Evolutionary conservation across 2,329 filamentous ascomycete genomes (phyloP), one percentile per base, ranked within the genome.

Genomic region (Ustulina deusta): DNA sequence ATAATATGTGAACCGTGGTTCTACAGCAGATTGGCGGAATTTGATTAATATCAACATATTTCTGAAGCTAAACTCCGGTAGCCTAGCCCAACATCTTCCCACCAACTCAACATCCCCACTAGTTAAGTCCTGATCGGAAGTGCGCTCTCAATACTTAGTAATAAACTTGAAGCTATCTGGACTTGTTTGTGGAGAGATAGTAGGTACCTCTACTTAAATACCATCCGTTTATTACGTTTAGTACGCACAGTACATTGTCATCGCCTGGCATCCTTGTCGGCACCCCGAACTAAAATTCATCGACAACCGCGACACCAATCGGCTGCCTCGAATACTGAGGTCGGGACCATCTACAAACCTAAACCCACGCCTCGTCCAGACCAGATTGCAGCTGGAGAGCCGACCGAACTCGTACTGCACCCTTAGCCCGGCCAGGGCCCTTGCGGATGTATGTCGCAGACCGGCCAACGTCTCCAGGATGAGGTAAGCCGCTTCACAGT

Each of bases 391-490:
- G 32, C 25, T n/a, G 27, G 29, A 32, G 27, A 52, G 15, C 7
- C 58, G 48, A 25, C 22, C 1, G 5, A 36, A 29, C 46, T 32
- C n/a, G n/a, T 52, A 27, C 55, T 36, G 40, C 42, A 46, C 40
- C 63, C 71, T 68, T 60, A 63, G 71, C 69, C 72, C 73, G 72
- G 74, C 70, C 68, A 73, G 74, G 76, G 73, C 75, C 59, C 71
- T 59, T 66, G 67, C 76, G 80, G 75, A 79, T 84, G 82, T 75
- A 83, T 83, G 82, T 82, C 82, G 74, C 74, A 74, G 73, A 78
- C 78, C 69, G 74, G 69, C 61, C 79, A 80, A 73, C 85, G 80
- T 78, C 84, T 88, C 81, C 87, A 88, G 75, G 85, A 89, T 87
- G 86, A 88, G 84, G 84, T 85, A 80, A 68, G 79, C 65, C 54